phyloP scores from a whole-genome alignment of 345 rosid species.

The Jatropha curcas region DNA sequence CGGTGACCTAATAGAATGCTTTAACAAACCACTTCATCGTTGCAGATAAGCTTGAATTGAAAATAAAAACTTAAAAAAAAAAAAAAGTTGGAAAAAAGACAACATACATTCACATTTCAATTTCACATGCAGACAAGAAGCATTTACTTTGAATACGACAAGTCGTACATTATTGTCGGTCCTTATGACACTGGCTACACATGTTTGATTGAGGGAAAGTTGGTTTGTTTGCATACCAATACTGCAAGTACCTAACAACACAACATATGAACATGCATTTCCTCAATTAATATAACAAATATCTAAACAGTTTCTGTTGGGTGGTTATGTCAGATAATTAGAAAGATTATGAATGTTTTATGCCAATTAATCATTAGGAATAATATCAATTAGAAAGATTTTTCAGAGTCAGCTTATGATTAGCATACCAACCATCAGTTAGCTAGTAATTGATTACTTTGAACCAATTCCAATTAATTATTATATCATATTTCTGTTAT shows the following conservation, averaged over 20 bases:
- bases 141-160: background rate
- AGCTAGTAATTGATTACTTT: background rate
- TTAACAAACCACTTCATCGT: no score
- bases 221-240: background rate
- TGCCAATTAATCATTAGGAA: background rate
- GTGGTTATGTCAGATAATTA: background rate
- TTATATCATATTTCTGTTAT: background rate
- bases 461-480: background rate
- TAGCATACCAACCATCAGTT: background rate
- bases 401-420: slow-evolving; percentile 1
- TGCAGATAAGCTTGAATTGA: no score
- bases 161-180: slow-evolving; percentile 4
- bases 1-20: no score
- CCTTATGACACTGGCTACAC: background rate
- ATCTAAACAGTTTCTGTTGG: background rate
- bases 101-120: slow-evolving; percentile 1
- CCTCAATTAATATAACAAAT: background rate
- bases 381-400: background rate
- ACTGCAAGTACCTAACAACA: no score
- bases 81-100: no score
- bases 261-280: no score
- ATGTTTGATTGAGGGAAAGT: background rate
- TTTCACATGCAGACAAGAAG: background rate
- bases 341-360: background rate
- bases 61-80: background rate